Base-by-base conservation (phyloP, 352 stramenopile genomes). In the Phytopythium vexans region DNA sequence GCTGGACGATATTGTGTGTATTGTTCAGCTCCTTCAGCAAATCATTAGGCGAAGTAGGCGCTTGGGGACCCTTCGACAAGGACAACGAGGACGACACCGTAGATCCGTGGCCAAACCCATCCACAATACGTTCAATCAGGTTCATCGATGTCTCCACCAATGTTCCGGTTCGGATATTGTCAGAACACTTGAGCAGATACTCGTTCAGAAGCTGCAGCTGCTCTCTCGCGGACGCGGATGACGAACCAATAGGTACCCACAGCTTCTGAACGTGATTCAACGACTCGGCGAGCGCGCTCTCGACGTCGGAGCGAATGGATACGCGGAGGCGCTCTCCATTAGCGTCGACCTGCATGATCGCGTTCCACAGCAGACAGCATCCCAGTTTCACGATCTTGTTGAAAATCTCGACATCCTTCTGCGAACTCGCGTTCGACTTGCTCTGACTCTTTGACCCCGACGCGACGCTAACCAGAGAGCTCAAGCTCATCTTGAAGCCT, bases 361-460 rank as follows among this genome's bases (percentile, higher is more conserved):
- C 79, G 63, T 87, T 92, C 83, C 83, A 93, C 44, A 91, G 75
- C 14, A 94, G 52, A n/a, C 74, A 91, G 12, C 84, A 82, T 16
- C 81, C 83, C 39, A 94, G 54, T 8, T 49, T 74, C 32, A 90
- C 77, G 21, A 94, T 66, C 48, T 94, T 94, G 52, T 73, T 86
- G 11, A 86, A 69, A 3, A 89, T 62, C 31, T 94, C 81, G 2
- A 79, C 56, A 45, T 92, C 81, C 58, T 87, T 88, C 52, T 86
- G 68, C n/a, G 74, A 70, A 41, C 49, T 77, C 33, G 49, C 38
- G 16, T 59, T 81, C 12, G 77, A 58, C 46, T 74, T 76, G 52
- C 21, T 39, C 39, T 68, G 54, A 37, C 57, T 70, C 44, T 74
- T 86, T 11, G 69, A 76, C 4, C 81, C 70, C 48, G 62, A 72